These are phyloP conservation scores for Apiospora malaysiana DNA, from an alignment of 2,329 filamentous ascomycete species.

Conservation along the genomic window DNA sequence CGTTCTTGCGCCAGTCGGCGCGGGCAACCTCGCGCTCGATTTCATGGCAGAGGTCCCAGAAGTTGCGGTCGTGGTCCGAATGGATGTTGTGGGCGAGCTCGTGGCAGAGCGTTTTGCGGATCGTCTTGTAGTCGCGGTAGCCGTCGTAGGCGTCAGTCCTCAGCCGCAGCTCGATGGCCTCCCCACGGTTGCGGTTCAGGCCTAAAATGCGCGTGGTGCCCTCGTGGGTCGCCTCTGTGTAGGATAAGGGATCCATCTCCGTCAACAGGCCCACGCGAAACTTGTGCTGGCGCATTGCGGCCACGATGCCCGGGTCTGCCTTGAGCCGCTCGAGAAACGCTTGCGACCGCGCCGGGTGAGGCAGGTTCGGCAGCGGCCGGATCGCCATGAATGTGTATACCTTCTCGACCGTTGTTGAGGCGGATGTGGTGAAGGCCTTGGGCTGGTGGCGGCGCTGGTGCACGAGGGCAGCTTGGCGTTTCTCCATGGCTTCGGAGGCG, in stretches of 20 bases:
- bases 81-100: conserved; percentile 94
- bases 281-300: conserved; percentile 81
- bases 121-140: conserved; percentile 90
- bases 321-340: conserved; percentile 77
- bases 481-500: conserved; percentile 54
- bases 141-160: conserved; percentile 95
- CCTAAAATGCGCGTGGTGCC: conserved; percentile 79
- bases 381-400: conserved; percentile 84
- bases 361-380: conserved; percentile 77
- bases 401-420: not conserved
- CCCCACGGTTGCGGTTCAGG: conserved; percentile 84
- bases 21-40: conserved; percentile 87
- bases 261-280: conserved; percentile 87
- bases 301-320: conserved; percentile 83
- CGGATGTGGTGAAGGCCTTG: conserved; percentile 30
- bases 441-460: conserved; percentile 37
- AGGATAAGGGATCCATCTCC: conserved; percentile 89
- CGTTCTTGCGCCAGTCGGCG: conserved; percentile 78
- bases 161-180: conserved; percentile 88
- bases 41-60: conserved; percentile 87
- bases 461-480: conserved; percentile 51
- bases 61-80: conserved; percentile 80
- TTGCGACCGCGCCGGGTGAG: conserved; percentile 73
- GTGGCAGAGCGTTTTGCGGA: conserved; percentile 91
- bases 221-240: conserved; percentile 76